phyloP scores from a whole-genome alignment of 1,139 yeast species.

The Pichia sp. region DNA sequence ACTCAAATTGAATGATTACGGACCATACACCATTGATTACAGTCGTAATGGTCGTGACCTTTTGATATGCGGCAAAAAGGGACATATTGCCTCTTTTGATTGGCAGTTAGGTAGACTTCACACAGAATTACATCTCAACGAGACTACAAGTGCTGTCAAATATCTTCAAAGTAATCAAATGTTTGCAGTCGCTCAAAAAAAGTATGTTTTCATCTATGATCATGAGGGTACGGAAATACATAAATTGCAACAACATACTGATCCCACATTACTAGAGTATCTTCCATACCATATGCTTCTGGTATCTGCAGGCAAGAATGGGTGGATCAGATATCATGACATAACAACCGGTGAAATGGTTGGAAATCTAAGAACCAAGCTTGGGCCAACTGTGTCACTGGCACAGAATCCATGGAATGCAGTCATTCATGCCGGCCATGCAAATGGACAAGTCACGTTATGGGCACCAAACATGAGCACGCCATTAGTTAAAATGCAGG shows the following conservation, averaged over 20 bases:
- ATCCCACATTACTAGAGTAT: conserved; percentile 75
- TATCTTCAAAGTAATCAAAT: conserved; percentile 88
- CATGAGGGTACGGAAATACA: conserved; percentile 88
- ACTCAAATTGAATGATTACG: conserved; percentile 66
- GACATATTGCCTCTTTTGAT: conserved; percentile 93
- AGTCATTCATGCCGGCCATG: conserved; percentile 87
- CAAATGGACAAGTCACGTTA: conserved; percentile 84
- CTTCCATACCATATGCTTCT: conserved; percentile 88
- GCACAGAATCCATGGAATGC: conserved; percentile 95
- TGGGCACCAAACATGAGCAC: conserved; percentile 92
- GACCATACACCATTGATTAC: conserved; percentile 81
- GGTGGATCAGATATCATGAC: conserved; percentile 87
- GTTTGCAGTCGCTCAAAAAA: conserved; percentile 96
- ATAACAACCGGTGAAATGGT: conserved; percentile 88
- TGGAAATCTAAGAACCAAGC: conserved; percentile 74
- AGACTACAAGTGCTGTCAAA: conserved; percentile 85
- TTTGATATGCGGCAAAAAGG: conserved; percentile 80
- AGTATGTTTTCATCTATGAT: conserved; percentile 88
- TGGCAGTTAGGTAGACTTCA: conserved; percentile 85
- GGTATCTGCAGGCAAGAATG: conserved; percentile 83
- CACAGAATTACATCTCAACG: conserved; percentile 79
- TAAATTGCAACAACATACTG: conserved; percentile 83
- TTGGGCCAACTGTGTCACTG: conserved; percentile 88
- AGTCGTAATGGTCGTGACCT: conserved; percentile 83
- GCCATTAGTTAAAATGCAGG: conserved; percentile 77